Conservation (phyloP, 768 basidiomycete species). For the Termitomyces sp. region DNA sequence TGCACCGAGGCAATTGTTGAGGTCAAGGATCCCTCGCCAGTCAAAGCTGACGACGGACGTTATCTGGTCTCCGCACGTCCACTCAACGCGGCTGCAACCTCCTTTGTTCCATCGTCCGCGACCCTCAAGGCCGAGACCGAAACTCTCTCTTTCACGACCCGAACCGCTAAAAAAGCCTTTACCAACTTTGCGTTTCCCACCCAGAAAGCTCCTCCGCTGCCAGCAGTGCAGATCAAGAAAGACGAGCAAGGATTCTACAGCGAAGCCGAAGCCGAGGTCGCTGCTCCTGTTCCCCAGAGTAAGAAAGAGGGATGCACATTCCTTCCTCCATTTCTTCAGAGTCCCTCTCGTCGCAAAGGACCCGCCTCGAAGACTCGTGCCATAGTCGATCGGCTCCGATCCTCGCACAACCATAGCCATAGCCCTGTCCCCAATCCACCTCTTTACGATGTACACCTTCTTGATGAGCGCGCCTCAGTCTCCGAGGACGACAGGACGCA, state of each 20-base stretch:
- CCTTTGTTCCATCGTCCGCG: constrained; percentile 34
- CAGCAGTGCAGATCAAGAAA: constrained; percentile 39
- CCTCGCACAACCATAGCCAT: constrained; percentile 21
- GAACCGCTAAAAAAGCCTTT: constrained; percentile 17
- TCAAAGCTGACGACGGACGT: constrained; percentile 13
- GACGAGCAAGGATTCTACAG: constrained; percentile 50
- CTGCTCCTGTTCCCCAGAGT: constrained; percentile 23
- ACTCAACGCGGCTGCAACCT: constrained; percentile 40
- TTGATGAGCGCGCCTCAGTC: constrained; percentile 29
- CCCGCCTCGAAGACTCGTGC: constrained; percentile 52
- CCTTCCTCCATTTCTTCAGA: constrained; percentile 46
- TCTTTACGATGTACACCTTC: constrained; percentile 21
- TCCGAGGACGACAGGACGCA: constrained; percentile 35
- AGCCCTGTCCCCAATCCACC: constrained; percentile 28
- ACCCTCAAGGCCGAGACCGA: constrained; percentile 17
- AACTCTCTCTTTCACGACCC: constrained; percentile 17
- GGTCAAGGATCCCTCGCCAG: constrained; percentile 29
- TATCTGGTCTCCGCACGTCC: constrained; percentile 20
- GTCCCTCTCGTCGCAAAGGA: constrained; percentile 30
- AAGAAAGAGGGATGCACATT: constrained; percentile 26
- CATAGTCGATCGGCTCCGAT: constrained; percentile 53
- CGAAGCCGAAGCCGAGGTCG: constrained; percentile 34
- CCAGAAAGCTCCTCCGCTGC: constrained; percentile 32
- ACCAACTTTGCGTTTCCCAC: constrained; percentile 45
- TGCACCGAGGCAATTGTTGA: constrained; percentile 29